Evolutionary conservation across 257 asterid genomes (phyloP).

Genomic region (Primulina huaijiensis): DNA sequence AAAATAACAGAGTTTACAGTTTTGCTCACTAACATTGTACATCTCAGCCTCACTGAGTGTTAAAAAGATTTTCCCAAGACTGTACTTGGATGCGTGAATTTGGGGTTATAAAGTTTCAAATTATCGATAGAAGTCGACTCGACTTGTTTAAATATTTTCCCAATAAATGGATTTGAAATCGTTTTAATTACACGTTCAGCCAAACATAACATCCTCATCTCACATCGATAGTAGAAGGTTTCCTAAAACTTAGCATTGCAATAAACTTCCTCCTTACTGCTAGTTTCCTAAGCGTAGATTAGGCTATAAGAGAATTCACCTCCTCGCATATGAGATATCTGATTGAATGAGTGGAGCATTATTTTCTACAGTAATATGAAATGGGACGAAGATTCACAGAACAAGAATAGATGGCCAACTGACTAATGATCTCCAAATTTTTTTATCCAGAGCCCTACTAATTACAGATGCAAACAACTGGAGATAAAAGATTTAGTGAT

Average conservation of each 20-base stretch:
- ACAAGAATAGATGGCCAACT: conserved; percentile 16
- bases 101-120: neutral
- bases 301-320: neutral
- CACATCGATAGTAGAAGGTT: neutral
- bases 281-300: neutral
- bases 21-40: neutral
- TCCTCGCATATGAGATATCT: conserved; percentile 62
- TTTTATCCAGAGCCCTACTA: conserved; percentile 15
- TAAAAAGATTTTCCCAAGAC: neutral
- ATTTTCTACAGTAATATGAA: conserved; percentile 14
- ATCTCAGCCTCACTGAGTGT: neutral
- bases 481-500: neutral
- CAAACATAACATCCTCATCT: too few relatives aligned
- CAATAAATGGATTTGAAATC: too few relatives aligned
- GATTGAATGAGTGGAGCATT: conserved; percentile 28
- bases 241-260: neutral
- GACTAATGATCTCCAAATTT: conserved; percentile 2
- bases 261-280: neutral
- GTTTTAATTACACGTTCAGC: too few relatives aligned
- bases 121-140: neutral
- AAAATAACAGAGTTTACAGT: too few relatives aligned
- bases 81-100: neutral
- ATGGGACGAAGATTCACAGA: conserved; percentile 7
- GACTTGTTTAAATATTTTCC: too few relatives aligned
- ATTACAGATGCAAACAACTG: conserved; percentile 5